Evolutionary conservation across 345 rosid genomes (phyloP).

Genomic region (Psidium friedrichsthalianum): DNA sequence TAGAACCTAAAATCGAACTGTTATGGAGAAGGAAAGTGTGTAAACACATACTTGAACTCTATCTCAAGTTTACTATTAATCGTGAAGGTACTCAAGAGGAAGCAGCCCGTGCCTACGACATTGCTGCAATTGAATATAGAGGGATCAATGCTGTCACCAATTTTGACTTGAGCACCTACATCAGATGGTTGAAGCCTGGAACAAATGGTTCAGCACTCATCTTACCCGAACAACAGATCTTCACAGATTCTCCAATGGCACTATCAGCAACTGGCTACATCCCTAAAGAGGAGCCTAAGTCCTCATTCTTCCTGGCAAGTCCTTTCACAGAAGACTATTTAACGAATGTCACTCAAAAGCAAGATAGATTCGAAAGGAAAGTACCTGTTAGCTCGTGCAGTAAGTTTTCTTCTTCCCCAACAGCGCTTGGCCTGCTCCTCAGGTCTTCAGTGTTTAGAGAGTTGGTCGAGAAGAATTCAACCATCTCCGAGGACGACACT

Average conservation of each 20-base stretch:
- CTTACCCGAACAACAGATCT: constrained; percentile 7
- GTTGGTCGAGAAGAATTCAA: constrained; percentile 39
- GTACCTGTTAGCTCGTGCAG: constrained; percentile 1
- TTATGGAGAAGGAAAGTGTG: not conserved
- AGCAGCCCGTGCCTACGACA: constrained; percentile 43
- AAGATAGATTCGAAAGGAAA: constrained; percentile 9
- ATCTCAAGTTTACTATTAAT: not conserved
- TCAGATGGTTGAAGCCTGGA: constrained; percentile 44
- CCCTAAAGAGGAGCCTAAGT: constrained; percentile 20
- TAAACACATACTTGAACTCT: not conserved
- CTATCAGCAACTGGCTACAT: constrained; percentile 4
- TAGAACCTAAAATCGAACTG: not conserved
- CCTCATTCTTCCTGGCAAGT: constrained; percentile 5
- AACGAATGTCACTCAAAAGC: constrained; percentile 4
- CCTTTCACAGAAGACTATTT: constrained; percentile 11
- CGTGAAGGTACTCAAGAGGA: constrained; percentile 44
- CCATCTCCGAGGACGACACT: constrained; percentile 13
- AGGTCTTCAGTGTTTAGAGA: constrained; percentile 49
- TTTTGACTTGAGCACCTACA: constrained; percentile 36
- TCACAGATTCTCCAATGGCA: not conserved
- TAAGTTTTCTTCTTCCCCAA: constrained; percentile 24
- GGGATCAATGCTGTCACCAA: constrained; percentile 45
- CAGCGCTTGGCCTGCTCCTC: constrained; percentile 48
- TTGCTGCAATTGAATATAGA: constrained; percentile 41
- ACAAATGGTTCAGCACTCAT: not conserved